Base-by-base conservation (phyloP, 1,139 yeast genomes). In the Sugiyamaella grinbergsii region DNA sequence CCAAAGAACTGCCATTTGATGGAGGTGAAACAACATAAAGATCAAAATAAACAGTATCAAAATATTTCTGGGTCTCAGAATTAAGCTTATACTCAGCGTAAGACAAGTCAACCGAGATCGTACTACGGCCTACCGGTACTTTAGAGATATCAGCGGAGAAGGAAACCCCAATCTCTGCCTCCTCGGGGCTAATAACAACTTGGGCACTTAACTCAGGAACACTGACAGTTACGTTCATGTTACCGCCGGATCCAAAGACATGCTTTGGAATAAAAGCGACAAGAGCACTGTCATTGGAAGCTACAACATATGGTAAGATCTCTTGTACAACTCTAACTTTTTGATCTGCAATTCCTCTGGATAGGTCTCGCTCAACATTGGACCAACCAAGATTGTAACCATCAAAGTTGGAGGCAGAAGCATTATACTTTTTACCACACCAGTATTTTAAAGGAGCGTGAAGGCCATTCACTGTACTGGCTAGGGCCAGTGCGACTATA, bases 401-500 rank as follows among this genome's bases (percentile, higher is more conserved):
- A 11, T 37, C 51, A 34, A 53, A 53, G 13, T 23, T 43, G 4
- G 55, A 44, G 4, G 32, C 41, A 4, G 55, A 42, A 18, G 55
- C 39, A 36, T 53, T 53, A 34, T 49, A 52, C 15, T 42, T 38
- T 31, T 53, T 53, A 11, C 54, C 55, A 47, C 55, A 53, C 55
- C 55, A 53, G 34, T 45, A 53, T 28, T 53, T 53, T n/a, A 53
- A 20, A 13, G 42, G 44, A 4, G 51, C 51, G 20, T 49, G 48
- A 24, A 49, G 38, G 1, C 24, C 47, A 20, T 23, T 20, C 10
- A 29, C 41, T 10, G 31, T 11, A 24, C 34, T 34, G 32, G 38
- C 31, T 20, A 39, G 15, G 6, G 31, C 39, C 37, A 45, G 20
- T 8, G 37, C 19, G 6, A 28, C 29, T 2, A 36, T 4, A 18